These are phyloP conservation scores for Bryoglossum gracile DNA, from an alignment of 495 filamentous ascomycete genomes.

Conservation along the genomic window DNA sequence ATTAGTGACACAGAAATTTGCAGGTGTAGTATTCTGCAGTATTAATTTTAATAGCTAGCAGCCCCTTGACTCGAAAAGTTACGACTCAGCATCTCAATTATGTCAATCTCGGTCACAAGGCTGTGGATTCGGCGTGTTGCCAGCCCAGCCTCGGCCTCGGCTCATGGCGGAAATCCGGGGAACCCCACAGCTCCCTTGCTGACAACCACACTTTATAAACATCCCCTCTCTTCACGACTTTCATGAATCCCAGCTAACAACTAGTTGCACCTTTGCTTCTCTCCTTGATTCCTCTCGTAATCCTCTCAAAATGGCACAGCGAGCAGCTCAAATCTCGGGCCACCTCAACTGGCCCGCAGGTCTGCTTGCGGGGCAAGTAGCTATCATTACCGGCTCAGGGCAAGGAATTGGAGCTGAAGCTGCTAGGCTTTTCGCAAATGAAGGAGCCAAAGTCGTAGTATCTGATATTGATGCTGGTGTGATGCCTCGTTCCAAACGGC, in stretches of 20 bases:
- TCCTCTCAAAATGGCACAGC: constrained; percentile 38
- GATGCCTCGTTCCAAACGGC: constrained; percentile 13
- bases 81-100: background rate
- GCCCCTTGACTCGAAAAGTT: background rate
- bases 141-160: background rate
- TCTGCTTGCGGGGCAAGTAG: constrained; percentile 68
- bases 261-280: background rate
- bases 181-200: background rate
- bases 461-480: constrained; percentile 71
- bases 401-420: constrained; percentile 86
- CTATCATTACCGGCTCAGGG: constrained; percentile 81
- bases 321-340: constrained; percentile 58
- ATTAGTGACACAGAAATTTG: too few relatives aligned
- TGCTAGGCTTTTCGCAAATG: constrained; percentile 73
- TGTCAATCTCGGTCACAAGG: constrained; percentile 1
- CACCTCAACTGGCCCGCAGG: constrained; percentile 78
- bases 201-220: background rate
- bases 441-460: constrained; percentile 76
- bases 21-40: too few relatives aligned
- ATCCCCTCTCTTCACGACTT: background rate
- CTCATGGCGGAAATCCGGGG: background rate
- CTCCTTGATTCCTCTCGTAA: background rate
- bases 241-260: background rate
- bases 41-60: too few relatives aligned
- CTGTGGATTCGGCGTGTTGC: background rate